These are phyloP conservation scores for Clonostachys rhizophaga DNA, from an alignment of 2,329 filamentous ascomycete species.

Conservation along the genomic window DNA sequence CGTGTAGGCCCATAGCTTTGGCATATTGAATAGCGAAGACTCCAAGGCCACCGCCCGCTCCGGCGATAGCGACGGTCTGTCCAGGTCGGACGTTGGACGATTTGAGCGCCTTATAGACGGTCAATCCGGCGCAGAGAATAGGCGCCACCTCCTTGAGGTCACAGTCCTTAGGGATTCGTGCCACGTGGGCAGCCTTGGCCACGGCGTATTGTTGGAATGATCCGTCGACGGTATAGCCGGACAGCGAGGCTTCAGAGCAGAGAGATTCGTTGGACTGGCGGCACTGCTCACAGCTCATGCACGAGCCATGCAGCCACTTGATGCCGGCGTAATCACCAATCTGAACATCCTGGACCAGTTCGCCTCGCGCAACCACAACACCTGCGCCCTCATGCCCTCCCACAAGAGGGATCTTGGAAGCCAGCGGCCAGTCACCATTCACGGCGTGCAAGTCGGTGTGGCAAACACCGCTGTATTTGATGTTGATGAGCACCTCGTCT, in stretches of 20 bases:
- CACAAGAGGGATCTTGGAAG: conserved; percentile 75
- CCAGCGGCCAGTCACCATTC: conserved; percentile 84
- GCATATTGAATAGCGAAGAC: conserved; percentile 80
- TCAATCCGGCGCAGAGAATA: conserved; percentile 79
- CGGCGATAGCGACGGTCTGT: conserved; percentile 77
- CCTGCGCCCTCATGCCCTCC: conserved; percentile 80
- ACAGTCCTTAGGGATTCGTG: conserved; percentile 72
- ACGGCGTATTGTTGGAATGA: conserved; percentile 91
- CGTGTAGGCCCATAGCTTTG: conserved; percentile 79
- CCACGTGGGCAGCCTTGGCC: conserved; percentile 80
- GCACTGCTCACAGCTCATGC: conserved; percentile 80
- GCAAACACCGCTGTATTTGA: conserved; percentile 87
- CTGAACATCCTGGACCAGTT: conserved; percentile 71
- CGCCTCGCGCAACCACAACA: conserved; percentile 73
- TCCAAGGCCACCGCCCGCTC: conserved; percentile 80
- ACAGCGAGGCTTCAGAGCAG: conserved; percentile 69
- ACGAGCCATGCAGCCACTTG: conserved; percentile 90
- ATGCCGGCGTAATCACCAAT: conserved; percentile 84
- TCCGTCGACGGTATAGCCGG: conserved; percentile 89
- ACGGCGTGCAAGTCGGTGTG: conserved; percentile 79
- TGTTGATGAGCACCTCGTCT: conserved; percentile 86
- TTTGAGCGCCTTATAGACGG: conserved; percentile 88
- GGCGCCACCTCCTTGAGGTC: conserved; percentile 73
- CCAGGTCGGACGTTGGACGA: conserved; percentile 71
- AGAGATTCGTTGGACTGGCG: conserved; percentile 76